Evolutionary conservation across 768 basidiomycete species (phyloP), one percentile per base, ranked within the genome.

Genomic region (Chiua virens): DNA sequence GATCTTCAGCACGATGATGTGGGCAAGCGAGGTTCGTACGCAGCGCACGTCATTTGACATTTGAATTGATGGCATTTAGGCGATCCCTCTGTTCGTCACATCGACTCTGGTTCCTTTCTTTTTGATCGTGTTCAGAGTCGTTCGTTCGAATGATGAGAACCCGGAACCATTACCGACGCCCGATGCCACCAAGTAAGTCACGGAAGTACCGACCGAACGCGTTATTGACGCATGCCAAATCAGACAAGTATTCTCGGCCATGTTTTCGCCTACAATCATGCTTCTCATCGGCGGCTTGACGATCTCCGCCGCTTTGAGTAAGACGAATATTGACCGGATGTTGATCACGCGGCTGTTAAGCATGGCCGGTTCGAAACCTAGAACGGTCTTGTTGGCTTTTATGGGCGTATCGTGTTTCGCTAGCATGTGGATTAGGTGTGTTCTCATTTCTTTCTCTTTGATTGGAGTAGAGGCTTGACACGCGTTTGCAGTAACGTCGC

Each of bases 241-340:
- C 52, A 96, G 92, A 72, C 92, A 79, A 67, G 81, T 98, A 50
- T 98, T 98, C 68, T 90, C 92, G 0, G 79, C 83, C 43, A 98
- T 98, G 93, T 98, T 99, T 71, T 90, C 90, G 0, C 92, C 94
- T 0, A 99, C 95, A 0, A 97, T 99, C 70, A 96, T 98, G 92
- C 88, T 99, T 32, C 85, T 98, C 44, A 92, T 96, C 57, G 94
- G 94, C 10, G 96, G 97, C 27, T 96, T 98, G 77, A 98, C 96
- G 9, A 96, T 98, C 56, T 93, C 97, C 0, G 93, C 95, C 10
- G 97, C 95, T 0, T 74, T 99, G 21, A 90, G 88, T 73, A 98
- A 98, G 75, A 95, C 95, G 6, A 89, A 89, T 56, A 92, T 98
- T 54, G 97, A 98, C 72, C 82, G 87, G 21, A 82, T 98, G 50